Percentiles rank a stretch among this genome's conserved stretches.
These are phyloP conservation scores for Eucalyptus cladocalyx DNA, from an alignment of 345 rosid species.

Conservation along the genomic window DNA sequence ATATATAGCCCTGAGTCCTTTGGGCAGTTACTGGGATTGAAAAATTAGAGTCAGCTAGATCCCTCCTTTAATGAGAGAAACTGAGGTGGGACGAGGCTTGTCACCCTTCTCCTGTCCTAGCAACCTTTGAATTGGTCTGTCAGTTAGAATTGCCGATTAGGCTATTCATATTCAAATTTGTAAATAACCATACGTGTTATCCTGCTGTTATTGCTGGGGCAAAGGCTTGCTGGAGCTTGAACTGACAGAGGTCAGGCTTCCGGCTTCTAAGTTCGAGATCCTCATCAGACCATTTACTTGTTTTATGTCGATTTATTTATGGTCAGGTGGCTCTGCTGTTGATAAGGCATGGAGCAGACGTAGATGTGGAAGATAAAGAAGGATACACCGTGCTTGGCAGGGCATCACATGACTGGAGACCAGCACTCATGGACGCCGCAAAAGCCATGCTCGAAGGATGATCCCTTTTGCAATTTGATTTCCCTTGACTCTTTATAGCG, in stretches of 20 bases:
- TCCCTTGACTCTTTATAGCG: not conserved
- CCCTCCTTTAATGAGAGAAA: not conserved
- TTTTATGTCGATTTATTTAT: not conserved
- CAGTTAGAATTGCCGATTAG: not conserved
- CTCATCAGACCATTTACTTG: not conserved
- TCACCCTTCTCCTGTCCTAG: not conserved
- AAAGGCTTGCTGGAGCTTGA: not conserved
- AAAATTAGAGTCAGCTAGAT: not conserved
- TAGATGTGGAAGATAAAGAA: constrained; percentile 84
- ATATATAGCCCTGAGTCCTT: not conserved
- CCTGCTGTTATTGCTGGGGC: not conserved
- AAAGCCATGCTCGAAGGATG: constrained; percentile 73
- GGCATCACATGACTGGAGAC: constrained; percentile 54
- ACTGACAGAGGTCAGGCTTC: not conserved
- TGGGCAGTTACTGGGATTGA: not conserved
- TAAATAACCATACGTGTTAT: not conserved
- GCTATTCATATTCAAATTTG: not conserved
- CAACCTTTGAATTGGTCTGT: not conserved
- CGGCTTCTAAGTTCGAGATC: not conserved
- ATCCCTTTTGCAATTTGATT: not conserved
- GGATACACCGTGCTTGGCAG: constrained; percentile 94
- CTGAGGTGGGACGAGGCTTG: not conserved
- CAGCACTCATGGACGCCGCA: constrained; percentile 59
- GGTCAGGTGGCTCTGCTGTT: constrained; percentile 69
- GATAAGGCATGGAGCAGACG: constrained; percentile 86